Base-by-base conservation (phyloP, 140 eudicot species). In the Ambrosia hybrid region DNA sequence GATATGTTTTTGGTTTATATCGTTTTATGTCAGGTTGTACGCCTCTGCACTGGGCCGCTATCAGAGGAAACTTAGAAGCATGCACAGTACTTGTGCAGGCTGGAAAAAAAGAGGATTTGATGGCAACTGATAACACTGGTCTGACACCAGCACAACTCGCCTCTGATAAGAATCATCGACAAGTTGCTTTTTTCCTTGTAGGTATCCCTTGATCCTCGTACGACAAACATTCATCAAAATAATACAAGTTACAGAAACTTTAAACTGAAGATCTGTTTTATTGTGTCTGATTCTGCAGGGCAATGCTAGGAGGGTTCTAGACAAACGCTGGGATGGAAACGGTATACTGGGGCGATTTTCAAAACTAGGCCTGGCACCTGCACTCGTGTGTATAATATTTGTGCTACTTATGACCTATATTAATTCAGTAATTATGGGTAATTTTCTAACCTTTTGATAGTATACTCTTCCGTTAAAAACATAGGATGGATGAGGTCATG, bases 161-260 rank as follows among this genome's bases (percentile, higher is more conserved):
- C 43, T 80, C 97, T 26, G 99, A 94, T 81, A 94, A 94, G 72
- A 94, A 83, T 86, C 97, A 90, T 68, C 84, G 87, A 85, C 99
- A 94, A 94, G 97, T 94, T 82, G 92, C 99, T 64, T 91, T 94
- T 94, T 94, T 91, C 87, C 99, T 94, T 91, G 99, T 94, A 91
- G 84, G 99, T 91, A 80, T 80, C 80, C 79, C 59, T 73, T 81
- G 49, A 70, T 43, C 16, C 78, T 78, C 64, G 76, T 79, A 69
- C 41, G 41, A 45, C 8, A 61, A 34, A 15, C 17, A 67, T 65
- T 6, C 6, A 26, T 72, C 34, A 73, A 33, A 41, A 8, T 9
- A 45, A 48, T 37, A 30, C 51, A n/a, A 49, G 53, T 9, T 48
- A 48, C 10, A 51, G 9, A 37, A 51, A 63, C n/a, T 16, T 38